Conservation (phyloP, 2,329 filamentous ascomycete genomes). For the Cladobotryum protrusum region DNA sequence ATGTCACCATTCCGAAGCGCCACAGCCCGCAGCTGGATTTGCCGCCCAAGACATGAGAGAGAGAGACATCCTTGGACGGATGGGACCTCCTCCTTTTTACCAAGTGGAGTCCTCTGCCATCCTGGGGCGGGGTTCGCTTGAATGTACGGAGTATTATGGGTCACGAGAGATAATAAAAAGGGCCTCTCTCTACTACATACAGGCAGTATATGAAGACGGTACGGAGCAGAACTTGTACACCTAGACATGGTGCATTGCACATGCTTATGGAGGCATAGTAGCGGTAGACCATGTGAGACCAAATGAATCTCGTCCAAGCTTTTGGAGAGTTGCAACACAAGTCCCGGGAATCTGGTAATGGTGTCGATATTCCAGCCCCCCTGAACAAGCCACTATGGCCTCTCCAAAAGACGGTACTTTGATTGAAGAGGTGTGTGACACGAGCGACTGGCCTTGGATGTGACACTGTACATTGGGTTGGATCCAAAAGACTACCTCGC, state of each 20-base stretch:
- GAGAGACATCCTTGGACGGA: not conserved
- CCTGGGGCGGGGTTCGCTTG: no score
- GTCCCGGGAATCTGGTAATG: conserved; percentile 14
- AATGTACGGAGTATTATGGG: not conserved
- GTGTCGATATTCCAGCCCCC: conserved; percentile 7
- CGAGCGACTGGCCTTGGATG: no score
- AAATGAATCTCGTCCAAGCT: conserved; percentile 5
- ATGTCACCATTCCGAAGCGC: not conserved
- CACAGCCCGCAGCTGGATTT: not conserved
- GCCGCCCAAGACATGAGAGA: not conserved
- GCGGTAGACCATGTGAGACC: conserved; percentile 1
- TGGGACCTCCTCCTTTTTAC: not conserved
- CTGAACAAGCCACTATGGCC: not conserved
- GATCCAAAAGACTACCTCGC: no score
- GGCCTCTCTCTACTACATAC: no score
- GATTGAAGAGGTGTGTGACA: no score
- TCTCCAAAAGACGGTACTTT: not conserved
- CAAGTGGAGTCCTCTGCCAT: not conserved
- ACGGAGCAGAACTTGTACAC: no score
- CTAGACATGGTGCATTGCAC: no score
- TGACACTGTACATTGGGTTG: no score
- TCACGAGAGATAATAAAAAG: no score
- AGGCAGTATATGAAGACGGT: no score
- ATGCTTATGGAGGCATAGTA: not conserved
- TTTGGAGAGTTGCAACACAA: conserved; percentile 11